Conservation (phyloP, 139 green algal genomes). For the Tetradesmus lagerheimii region DNA sequence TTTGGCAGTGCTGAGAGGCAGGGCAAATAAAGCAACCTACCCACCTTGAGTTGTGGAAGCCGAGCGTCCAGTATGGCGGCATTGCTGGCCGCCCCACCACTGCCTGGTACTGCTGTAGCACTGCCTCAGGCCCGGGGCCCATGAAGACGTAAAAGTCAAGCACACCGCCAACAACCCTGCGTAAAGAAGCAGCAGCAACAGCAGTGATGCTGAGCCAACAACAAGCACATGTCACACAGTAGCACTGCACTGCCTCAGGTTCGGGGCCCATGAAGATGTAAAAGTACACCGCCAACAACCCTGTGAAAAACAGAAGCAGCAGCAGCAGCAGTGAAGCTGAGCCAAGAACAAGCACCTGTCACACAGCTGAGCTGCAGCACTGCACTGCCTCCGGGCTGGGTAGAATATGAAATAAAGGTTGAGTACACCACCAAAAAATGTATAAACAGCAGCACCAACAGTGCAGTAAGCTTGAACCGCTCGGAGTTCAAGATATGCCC, state of each 20-base stretch:
- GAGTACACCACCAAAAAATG: no score
- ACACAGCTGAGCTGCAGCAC: no score
- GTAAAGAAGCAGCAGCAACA: constrained; percentile 36
- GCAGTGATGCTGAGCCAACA: no score
- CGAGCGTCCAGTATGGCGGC: constrained; percentile 78
- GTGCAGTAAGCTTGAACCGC: no score
- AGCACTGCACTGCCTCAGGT: no score
- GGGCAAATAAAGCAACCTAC: background rate
- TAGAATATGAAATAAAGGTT: no score
- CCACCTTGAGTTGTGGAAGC: constrained; percentile 85
- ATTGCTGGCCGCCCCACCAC: constrained; percentile 82
- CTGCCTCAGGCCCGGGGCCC: constrained; percentile 74
- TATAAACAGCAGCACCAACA: no score
- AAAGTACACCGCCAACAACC: constrained; percentile 79
- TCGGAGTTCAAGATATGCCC: no score
- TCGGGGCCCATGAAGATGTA: constrained; percentile 76
- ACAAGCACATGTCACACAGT: no score
- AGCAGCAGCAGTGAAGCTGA: constrained; percentile 25
- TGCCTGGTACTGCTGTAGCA: constrained; percentile 82
- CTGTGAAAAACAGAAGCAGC: constrained; percentile 41
- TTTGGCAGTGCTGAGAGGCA: no score
- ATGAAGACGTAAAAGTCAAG: constrained; percentile 81
- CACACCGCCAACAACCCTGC: constrained; percentile 69
- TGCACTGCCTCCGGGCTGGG: no score
- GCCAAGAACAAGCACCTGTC: no score